Conservation (phyloP, 768 basidiomycete genomes). For the Sarcomyxa edulis region DNA sequence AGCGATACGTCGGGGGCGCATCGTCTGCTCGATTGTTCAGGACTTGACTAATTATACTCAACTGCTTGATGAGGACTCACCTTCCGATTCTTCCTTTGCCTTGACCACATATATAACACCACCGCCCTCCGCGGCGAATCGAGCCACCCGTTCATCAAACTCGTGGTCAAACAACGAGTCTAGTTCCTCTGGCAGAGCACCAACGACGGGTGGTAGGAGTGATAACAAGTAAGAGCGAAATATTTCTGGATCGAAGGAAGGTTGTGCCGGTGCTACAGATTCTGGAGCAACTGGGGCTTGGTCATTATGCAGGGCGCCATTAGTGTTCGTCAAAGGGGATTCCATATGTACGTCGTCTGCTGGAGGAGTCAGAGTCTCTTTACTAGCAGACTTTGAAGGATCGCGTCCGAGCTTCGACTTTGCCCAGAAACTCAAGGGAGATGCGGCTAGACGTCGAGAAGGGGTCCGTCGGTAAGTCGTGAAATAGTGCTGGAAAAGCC, state of each 20-base stretch:
- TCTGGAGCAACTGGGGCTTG: no score
- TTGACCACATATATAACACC: conserved; percentile 83
- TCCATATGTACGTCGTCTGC: conserved; percentile 14
- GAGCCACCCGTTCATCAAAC: conserved; percentile 69
- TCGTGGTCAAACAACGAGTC: conserved; percentile 64
- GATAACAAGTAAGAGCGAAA: conserved; percentile 69
- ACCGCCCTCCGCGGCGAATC: conserved; percentile 72
- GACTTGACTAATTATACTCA: conserved; percentile 7
- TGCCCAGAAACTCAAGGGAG: conserved; percentile 18
- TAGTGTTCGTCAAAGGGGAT: conserved; percentile 18
- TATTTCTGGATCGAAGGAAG: conserved; percentile 60
- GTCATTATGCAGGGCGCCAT: conserved; percentile 20
- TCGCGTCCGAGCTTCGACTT: conserved; percentile 14
- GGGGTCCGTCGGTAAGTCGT: conserved; percentile 20
- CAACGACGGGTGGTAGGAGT: conserved; percentile 79
- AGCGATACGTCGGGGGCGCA: conserved; percentile 52
- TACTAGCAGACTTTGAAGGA: conserved; percentile 12
- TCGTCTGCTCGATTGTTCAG: conserved; percentile 46
- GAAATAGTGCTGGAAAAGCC: conserved; percentile 22
- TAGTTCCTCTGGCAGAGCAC: conserved; percentile 60
- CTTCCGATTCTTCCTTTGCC: conserved; percentile 67
- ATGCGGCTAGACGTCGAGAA: conserved; percentile 15
- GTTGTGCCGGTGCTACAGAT: conserved; percentile 16
- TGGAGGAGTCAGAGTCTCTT: not conserved
- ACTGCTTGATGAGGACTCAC: conserved; percentile 30